Conservation (phyloP, 345 rosid genomes). For the Melastoma malabathricum region DNA sequence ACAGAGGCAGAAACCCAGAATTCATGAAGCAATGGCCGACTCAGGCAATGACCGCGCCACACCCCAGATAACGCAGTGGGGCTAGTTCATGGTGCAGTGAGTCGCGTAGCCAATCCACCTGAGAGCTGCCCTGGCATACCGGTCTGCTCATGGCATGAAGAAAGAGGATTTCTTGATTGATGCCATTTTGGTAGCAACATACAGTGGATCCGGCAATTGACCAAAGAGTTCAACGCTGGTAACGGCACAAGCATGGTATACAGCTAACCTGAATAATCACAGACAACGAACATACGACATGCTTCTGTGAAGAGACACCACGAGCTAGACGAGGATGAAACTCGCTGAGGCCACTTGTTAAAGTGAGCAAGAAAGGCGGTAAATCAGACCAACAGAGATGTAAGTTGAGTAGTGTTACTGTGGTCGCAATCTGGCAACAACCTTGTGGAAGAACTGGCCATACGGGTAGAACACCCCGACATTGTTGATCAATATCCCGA, state of each 20-base stretch:
- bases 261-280: too few relatives aligned
- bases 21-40: slow-evolving; percentile 20
- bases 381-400: too few relatives aligned
- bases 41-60: slow-evolving; percentile 17
- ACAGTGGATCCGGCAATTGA: slow-evolving; percentile 22
- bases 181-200: slow-evolving; percentile 44
- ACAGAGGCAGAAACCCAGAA: slow-evolving; percentile 23
- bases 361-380: too few relatives aligned
- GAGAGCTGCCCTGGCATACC: slow-evolving; percentile 32
- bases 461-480: slow-evolving; percentile 86
- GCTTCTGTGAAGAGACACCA: too few relatives aligned
- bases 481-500: slow-evolving; percentile 71
- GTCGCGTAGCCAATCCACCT: slow-evolving; percentile 27
- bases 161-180: slow-evolving; percentile 33
- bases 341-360: too few relatives aligned
- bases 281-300: too few relatives aligned
- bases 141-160: slow-evolving; percentile 28
- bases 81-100: slow-evolving; percentile 43
- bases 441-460: slow-evolving; percentile 83
- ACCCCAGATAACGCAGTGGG: slow-evolving; percentile 34
- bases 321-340: too few relatives aligned
- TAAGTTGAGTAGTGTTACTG: too few relatives aligned
- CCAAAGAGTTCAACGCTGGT: neutral
- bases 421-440: slow-evolving; percentile 5
- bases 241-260: too few relatives aligned